Percentiles rank a stretch among this genome's conserved stretches.
Conservation (phyloP, 345 rosid species). For the Clarkia xantiana region DNA sequence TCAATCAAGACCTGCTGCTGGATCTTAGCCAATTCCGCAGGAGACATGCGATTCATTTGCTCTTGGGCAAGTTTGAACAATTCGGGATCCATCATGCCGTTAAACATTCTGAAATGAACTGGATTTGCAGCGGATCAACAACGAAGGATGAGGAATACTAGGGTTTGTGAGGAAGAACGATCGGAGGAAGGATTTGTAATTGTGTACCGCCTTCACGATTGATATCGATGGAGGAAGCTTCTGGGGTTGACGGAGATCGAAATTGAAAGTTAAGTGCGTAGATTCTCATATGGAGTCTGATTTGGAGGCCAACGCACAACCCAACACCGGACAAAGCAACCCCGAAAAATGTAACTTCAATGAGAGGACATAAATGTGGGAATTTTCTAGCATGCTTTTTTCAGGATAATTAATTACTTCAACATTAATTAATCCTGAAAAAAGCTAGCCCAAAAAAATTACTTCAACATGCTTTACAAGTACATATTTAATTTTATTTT, state of each 20-base stretch:
- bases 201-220: not conserved
- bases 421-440: too few species aligned
- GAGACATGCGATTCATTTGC: constrained; percentile 91
- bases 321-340: not conserved
- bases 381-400: too few species aligned
- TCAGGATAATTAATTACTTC: too few species aligned
- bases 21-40: constrained; percentile 63
- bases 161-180: not conserved
- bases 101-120: constrained; percentile 25
- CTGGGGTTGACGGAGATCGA: not conserved
- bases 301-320: constrained; percentile 1
- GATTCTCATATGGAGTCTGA: constrained; percentile 7
- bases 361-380: too few species aligned
- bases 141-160: not conserved
- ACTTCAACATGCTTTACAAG: too few species aligned
- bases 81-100: constrained; percentile 95
- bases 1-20: constrained; percentile 39
- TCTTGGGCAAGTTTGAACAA: constrained; percentile 80
- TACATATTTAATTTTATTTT: too few species aligned
- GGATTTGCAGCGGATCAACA: not conserved
- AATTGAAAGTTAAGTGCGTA: not conserved
- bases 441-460: too few species aligned
- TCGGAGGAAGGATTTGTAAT: not conserved
- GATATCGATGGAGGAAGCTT: constrained; percentile 3
- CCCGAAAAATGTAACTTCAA: too few species aligned